phyloP scores from a whole-genome alignment of 2,329 filamentous ascomycete species.

The Myriosclerotinia curreyana region DNA sequence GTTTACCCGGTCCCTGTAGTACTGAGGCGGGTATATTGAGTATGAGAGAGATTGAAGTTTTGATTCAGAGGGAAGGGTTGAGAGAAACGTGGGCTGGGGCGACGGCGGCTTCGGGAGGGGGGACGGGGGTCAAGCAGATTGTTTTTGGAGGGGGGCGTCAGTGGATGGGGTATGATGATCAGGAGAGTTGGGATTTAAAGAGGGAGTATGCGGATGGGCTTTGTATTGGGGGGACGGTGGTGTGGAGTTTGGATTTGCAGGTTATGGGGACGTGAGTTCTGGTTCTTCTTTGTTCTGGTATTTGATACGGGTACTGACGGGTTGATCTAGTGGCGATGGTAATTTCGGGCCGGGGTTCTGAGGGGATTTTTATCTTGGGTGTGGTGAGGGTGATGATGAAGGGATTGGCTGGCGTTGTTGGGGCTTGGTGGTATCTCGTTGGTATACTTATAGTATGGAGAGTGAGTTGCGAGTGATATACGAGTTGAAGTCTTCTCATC shows the following conservation, averaged over 20 bases:
- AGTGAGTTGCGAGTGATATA: neutral
- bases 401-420: neutral
- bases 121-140: conserved; percentile 27
- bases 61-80: neutral
- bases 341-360: conserved; percentile 16
- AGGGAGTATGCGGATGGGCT: conserved; percentile 30
- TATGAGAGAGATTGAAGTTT: conserved; percentile 10
- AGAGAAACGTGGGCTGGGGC: neutral
- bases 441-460: neutral
- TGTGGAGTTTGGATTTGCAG: conserved; percentile 24
- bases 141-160: conserved; percentile 40
- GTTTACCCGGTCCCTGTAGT: conserved; percentile 37
- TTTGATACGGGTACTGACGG: neutral
- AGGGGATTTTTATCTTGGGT: neutral
- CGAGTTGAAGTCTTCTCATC: no score
- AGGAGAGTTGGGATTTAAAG: conserved; percentile 27
- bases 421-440: neutral
- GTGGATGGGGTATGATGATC: conserved; percentile 46
- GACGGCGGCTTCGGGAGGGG: neutral
- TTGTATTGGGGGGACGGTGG: conserved; percentile 36
- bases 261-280: conserved; percentile 11
- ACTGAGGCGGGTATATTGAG: conserved; percentile 38
- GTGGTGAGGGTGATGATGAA: neutral
- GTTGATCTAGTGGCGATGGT: conserved; percentile 1
- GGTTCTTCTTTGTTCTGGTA: neutral